phyloP scores from a whole-genome alignment of 169 alveolate genomes.

The Amoebophrya sp. region DNA sequence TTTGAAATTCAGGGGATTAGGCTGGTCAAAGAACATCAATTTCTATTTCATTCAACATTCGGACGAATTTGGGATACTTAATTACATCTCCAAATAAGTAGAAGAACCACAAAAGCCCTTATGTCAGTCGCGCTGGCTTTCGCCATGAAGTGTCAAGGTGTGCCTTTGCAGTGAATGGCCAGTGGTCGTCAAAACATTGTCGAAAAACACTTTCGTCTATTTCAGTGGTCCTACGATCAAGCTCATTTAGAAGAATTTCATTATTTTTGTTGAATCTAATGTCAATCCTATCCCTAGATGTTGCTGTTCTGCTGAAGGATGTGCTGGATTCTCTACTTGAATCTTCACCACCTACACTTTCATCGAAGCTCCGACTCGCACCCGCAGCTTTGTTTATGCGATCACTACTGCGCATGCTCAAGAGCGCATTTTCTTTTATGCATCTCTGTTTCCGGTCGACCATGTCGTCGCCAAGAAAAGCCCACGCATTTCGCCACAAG shows the following conservation, averaged over 20 bases:
- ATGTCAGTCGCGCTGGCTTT: not conserved
- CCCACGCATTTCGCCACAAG: not conserved
- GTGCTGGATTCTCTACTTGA: not conserved
- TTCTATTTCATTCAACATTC: no score
- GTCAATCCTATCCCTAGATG: no score
- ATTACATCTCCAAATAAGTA: no score
- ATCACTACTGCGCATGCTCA: not conserved
- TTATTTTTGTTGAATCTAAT: no score
- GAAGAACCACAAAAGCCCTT: no score
- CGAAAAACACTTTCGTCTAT: not conserved
- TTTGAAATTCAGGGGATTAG: no score
- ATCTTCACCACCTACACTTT: not conserved
- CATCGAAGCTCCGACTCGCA: not conserved
- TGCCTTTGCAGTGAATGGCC: conserved; percentile 36
- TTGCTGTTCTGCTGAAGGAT: not conserved
- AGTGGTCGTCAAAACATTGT: conserved; percentile 28
- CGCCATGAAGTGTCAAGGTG: conserved; percentile 31
- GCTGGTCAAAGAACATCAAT: no score
- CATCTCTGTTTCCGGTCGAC: conserved; percentile 33
- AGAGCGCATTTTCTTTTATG: conserved; percentile 28
- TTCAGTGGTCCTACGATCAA: not conserved
- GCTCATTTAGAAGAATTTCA: no score
- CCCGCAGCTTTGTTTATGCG: not conserved
- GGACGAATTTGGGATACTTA: no score
- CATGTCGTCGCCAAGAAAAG: conserved; percentile 30